A percentile compares a stretch with the other conserved stretches of the same genome.
phyloP scores from a whole-genome alignment of 192 early-diverging fungal genomes.

The Phlyctochytrium bullatum region DNA sequence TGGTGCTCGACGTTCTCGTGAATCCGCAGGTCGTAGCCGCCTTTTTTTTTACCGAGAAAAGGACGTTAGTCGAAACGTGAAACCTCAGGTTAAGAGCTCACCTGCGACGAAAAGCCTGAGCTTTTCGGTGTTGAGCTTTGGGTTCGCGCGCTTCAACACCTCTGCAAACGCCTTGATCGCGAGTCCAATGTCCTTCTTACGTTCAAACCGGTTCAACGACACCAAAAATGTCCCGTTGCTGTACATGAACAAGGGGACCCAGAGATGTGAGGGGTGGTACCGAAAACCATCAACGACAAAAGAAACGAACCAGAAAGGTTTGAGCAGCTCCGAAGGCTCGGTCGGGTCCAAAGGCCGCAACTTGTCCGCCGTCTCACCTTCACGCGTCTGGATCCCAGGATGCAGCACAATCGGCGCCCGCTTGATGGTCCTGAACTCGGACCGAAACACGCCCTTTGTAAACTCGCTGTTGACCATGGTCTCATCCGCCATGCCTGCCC shows the following conservation, averaged over 20 bases:
- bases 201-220: constrained; percentile 96
- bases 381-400: constrained; percentile 68
- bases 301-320: too few relatives aligned
- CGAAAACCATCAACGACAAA: too few relatives aligned
- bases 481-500: constrained; percentile 75
- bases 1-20: constrained; percentile 86
- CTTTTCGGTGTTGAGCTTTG: constrained; percentile 6
- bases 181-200: constrained; percentile 84
- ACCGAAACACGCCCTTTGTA: constrained; percentile 69
- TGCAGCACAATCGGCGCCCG: constrained; percentile 70
- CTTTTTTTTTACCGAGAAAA: too few relatives aligned
- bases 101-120: constrained; percentile 76
- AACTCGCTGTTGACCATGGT: constrained; percentile 93
- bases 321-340: not conserved
- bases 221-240: constrained; percentile 38
- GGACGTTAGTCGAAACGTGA: constrained; percentile 4
- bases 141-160: too few relatives aligned
- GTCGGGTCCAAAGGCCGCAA: not conserved
- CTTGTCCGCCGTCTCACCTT: too few relatives aligned
- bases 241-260: not conserved
- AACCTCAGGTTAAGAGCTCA: constrained; percentile 13
- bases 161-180: constrained; percentile 65
- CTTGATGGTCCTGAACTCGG: constrained; percentile 67
- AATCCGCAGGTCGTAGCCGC: constrained; percentile 84
- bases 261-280: not conserved